Evolutionary conservation across 73 alveolate species (phyloP), one percentile per base, ranked within the genome.

Genomic region (Paraurostyla sp.): DNA sequence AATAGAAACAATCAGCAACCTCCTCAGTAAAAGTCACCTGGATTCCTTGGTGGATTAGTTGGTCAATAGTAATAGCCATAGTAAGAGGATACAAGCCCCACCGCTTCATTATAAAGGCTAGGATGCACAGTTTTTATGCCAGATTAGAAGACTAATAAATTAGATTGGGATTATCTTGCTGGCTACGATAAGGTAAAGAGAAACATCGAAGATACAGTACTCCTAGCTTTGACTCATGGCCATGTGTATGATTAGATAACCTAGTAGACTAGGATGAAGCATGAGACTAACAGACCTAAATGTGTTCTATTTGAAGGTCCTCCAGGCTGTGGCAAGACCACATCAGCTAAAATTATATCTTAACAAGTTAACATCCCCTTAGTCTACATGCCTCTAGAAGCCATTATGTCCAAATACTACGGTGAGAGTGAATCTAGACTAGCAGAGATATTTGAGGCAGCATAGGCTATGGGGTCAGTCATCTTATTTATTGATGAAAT

Each of bases 281-380:
- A 96, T 90, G 99, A 96, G 57, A 94, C 97, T 23, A 96, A 96
- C 73, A 88, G 98, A 62, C 99, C 99, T 9, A 96, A 94, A 54
- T 96, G 98, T 15, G 96, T 96, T 0, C 78, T 96, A 27, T 96
- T 96, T 75, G 99, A 96, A 87, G 99, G 99, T 0, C 99, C 99
- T 45, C 99, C 99, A 60, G 99, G 99, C 40, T 95, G 98, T 85
- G 99, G 99, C 4, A 96, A 96, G 62, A 96, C 99, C 30, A 96
- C 99, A 27, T 92, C 97, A 16, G 99, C 99, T 2, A 96, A 95
- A 56, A 96, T 96, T 54, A 96, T 96, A 1, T 91, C 99, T 22
- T 60, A 91, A 35, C 92, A 96, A 83, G 99, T 96, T n/a, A 85
- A 92, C 48, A 94, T 94, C 23, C 99, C 99, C 0, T 62, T 96